A percentile compares a stretch with the other conserved stretches of the same genome.
Conservation (phyloP, 164 flowering plant genomes). For the Taxillus chinensis region DNA sequence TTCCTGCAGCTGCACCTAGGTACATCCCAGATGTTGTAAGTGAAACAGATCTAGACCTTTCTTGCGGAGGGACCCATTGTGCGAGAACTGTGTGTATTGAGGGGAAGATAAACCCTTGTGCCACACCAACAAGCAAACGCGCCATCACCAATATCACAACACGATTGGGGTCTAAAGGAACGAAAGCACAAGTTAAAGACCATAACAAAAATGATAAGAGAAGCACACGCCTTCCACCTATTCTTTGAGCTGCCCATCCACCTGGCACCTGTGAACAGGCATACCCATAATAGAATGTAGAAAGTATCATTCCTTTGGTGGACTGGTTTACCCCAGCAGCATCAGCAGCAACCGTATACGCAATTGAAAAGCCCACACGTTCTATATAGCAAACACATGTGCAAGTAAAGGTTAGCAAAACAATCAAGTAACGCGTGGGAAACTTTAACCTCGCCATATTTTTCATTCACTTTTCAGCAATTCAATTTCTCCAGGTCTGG, state of each 20-base stretch:
- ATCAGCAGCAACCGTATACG: constrained; percentile 4
- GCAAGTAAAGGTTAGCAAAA: background rate
- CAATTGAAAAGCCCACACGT: constrained; percentile 3
- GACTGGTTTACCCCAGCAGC: background rate
- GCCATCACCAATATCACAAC: background rate
- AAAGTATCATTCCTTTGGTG: constrained; percentile 4
- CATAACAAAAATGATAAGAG: constrained; percentile 1
- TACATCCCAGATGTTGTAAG: constrained; percentile 5
- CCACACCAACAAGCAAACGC: background rate
- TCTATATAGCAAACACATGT: constrained; percentile 4
- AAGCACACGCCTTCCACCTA: constrained; percentile 4
- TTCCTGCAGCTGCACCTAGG: constrained; percentile 5
- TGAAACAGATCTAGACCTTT: constrained; percentile 5
- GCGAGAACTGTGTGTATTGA: constrained; percentile 4
- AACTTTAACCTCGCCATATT: background rate
- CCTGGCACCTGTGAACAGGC: constrained; percentile 5
- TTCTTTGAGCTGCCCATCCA: constrained; percentile 2
- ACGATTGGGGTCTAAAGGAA: constrained; percentile 2
- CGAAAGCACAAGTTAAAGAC: constrained; percentile 1
- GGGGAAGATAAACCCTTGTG: constrained; percentile 4
- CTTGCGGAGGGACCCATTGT: constrained; percentile 4
- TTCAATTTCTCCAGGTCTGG: too few species aligned
- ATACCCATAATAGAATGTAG: constrained; percentile 4
- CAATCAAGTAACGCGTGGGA: constrained; percentile 3
- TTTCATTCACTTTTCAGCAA: background rate